phyloP scores from a whole-genome alignment of 2,329 filamentous ascomycete genomes.

The Claviceps maximensis region DNA sequence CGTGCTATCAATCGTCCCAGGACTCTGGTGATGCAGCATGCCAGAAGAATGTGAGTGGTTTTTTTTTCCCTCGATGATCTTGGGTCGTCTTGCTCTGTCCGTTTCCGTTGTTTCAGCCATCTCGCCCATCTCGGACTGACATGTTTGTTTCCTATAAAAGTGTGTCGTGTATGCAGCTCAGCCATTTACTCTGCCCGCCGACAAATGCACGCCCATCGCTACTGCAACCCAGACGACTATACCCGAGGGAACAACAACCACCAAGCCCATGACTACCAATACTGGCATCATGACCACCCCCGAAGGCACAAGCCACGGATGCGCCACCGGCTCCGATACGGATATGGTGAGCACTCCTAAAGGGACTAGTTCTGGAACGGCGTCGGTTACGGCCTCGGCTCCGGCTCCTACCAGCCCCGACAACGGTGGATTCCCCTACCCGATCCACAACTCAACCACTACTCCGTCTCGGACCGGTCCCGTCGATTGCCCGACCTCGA shows the following conservation, averaged over 20 bases:
- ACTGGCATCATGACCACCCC: slow-evolving; percentile 7
- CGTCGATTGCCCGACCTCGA: slow-evolving; percentile 1
- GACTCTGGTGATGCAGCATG: slow-evolving; percentile 32
- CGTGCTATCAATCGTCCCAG: slow-evolving; percentile 28
- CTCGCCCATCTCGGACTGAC: background rate
- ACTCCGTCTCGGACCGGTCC: background rate
- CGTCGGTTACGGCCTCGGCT: background rate
- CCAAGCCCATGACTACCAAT: background rate
- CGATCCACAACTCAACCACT: slow-evolving; percentile 2
- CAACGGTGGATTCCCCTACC: too few relatives aligned
- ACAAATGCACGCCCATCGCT: slow-evolving; percentile 21
- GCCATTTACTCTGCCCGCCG: slow-evolving; percentile 24
- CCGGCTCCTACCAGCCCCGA: background rate
- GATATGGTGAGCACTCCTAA: slow-evolving; percentile 10
- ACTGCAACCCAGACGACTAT: slow-evolving; percentile 4
- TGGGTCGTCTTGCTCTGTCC: background rate
- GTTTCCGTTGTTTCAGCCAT: too few relatives aligned
- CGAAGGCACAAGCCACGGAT: too few relatives aligned
- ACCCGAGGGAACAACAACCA: background rate
- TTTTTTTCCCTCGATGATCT: too few relatives aligned
- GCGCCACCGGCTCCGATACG: too few relatives aligned
- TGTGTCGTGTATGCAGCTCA: slow-evolving; percentile 30
- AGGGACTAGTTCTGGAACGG: slow-evolving; percentile 55
- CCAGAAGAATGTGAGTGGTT: slow-evolving; percentile 31
- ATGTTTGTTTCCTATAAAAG: slow-evolving; percentile 8